Base-by-base conservation (phyloP, 2,329 filamentous ascomycete genomes). In the Fusarium setosum region DNA sequence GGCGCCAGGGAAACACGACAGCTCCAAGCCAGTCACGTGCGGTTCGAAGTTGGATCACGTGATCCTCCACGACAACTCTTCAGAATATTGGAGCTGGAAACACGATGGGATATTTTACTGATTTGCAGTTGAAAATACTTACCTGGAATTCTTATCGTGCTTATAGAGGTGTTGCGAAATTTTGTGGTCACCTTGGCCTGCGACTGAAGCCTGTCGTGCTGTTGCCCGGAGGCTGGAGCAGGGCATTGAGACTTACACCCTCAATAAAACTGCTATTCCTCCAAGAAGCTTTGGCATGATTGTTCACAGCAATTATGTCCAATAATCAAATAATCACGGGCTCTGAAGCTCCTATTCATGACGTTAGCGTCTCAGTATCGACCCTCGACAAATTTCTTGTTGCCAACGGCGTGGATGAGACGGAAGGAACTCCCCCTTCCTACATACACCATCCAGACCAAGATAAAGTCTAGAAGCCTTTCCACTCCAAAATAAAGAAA, bases 1-100 rank as follows among this genome's bases (percentile, higher is more conserved):
- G 80, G 80, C 80, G 77, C 75, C 80, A 81, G 79, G 72, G 75
- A 77, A 76, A 81, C 79, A 80, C 80, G 80, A 81, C 79, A 79
- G 58, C 75, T 65, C 44, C 32, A 57, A 56, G 49, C 29, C 9
- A 60, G 56, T 75, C 77, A 78, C 77, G 77, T 77, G 75, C 3
- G n/a, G 11, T 21, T 4, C 26, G 9, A n/a, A 17, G n/a, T 0
- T 6, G 1, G 1, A 26, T 61, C 71, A 73, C 71, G 71, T 73
- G 71, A 48, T 6, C 5, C 1, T 4, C 15, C n/a, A 45, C 37
- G 23, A 32, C 18, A 41, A 12, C 20, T 21, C 12, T 18, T 37
- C 6, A 4, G 17, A 20, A 49, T 18, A n/a, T n/a, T n/a, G n/a
- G n/a, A n/a, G n/a, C n/a, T n/a, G n/a, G n/a, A n/a, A n/a, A n/a